phyloP scores from a whole-genome alignment of 345 rosid genomes.

The Hypericum perforatum region DNA sequence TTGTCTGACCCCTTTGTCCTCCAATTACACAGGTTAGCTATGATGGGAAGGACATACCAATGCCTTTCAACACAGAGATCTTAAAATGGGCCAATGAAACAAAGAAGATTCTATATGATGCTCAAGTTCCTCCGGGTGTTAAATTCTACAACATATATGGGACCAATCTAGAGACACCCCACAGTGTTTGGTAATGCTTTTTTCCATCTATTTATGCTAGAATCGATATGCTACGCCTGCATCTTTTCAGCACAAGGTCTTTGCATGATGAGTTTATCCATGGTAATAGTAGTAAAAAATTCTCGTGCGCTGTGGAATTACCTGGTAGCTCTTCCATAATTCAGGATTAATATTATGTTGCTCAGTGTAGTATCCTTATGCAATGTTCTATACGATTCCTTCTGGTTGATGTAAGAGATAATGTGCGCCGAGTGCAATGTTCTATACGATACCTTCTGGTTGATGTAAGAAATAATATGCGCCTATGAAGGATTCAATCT shows the following conservation, averaged over 20 bases:
- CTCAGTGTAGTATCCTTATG: too few relatives aligned
- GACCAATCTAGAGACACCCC: constrained; percentile 77
- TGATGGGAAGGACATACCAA: constrained; percentile 48
- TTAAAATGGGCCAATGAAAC: constrained; percentile 85
- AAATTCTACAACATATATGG: constrained; percentile 92
- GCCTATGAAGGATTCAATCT: not conserved
- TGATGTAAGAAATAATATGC: too few relatives aligned
- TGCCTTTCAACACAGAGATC: constrained; percentile 81
- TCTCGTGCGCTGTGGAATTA: too few relatives aligned
- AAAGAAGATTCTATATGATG: constrained; percentile 31
- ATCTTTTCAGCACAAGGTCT: not conserved
- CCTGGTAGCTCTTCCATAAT: too few relatives aligned
- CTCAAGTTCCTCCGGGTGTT: constrained; percentile 74
- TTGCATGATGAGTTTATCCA: not conserved
- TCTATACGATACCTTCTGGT: too few relatives aligned
- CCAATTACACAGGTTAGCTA: constrained; percentile 41
- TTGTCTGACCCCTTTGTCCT: not conserved
- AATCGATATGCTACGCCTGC: not conserved
- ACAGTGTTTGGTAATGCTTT: constrained; percentile 68
- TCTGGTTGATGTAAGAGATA: too few relatives aligned
- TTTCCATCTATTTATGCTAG: not conserved
- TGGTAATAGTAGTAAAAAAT: too few relatives aligned
- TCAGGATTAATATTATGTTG: too few relatives aligned
- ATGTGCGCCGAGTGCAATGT: too few relatives aligned
- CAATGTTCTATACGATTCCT: too few relatives aligned